Evolutionary conservation across 2,329 filamentous ascomycete genomes (phyloP).

Genomic region (Colletotrichum noveboracense): DNA sequence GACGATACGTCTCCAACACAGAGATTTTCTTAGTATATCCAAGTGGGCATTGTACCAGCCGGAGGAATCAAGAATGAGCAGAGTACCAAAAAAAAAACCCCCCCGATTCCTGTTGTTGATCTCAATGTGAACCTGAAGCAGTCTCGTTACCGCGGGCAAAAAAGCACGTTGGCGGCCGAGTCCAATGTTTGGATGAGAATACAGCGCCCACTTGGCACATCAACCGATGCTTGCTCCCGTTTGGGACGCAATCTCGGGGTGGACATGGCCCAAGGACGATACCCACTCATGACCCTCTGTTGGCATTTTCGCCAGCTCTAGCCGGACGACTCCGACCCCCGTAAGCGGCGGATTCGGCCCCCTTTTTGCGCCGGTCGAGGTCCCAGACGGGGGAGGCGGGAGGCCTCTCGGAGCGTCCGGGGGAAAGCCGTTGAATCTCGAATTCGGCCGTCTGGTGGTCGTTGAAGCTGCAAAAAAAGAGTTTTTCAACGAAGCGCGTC

Average conservation of each 20-base stretch:
- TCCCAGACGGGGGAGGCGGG: not conserved
- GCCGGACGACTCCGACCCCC: not conserved
- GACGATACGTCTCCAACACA: not conserved
- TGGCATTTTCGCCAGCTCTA: not conserved
- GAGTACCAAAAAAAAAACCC: not conserved
- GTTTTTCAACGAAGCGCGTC: not conserved
- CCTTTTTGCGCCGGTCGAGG: not conserved
- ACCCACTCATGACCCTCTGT: not conserved
- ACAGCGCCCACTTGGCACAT: not conserved
- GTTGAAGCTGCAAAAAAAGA: not conserved
- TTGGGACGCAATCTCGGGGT: conserved; percentile 13
- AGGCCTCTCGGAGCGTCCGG: not conserved
- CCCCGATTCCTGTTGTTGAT: not conserved
- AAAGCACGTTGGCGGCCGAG: not conserved
- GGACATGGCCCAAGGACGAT: not conserved
- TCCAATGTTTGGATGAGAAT: not conserved
- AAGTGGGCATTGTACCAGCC: not conserved
- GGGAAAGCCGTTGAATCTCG: not conserved
- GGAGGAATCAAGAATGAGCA: not conserved
- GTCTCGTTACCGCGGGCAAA: not conserved
- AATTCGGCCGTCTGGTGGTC: not conserved
- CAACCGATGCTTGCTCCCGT: not conserved
- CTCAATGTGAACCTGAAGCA: not conserved
- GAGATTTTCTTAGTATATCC: not conserved
- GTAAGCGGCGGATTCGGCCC: not conserved